A percentile compares a stretch with the other conserved stretches of the same genome.
Evolutionary conservation across 768 basidiomycete genomes (phyloP).

Genomic region (Naematelia encephala): DNA sequence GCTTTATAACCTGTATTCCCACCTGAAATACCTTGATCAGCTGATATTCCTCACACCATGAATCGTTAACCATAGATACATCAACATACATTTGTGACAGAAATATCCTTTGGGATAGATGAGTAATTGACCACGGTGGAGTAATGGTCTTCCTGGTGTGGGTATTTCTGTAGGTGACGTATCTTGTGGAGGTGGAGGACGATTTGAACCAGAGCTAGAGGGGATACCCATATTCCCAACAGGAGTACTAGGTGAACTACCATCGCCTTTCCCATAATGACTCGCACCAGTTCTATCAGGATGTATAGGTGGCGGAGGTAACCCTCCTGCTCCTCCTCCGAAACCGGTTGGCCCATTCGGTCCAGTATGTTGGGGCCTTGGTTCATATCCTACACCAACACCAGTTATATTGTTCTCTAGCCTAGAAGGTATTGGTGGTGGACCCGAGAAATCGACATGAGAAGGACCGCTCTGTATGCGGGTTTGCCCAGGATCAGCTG

Average conservation of each 20-base stretch:
- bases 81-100: slow-evolving; percentile 36
- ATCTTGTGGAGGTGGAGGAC: slow-evolving; percentile 14
- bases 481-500: slow-evolving; percentile 10
- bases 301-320: neutral
- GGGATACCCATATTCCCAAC: slow-evolving; percentile 1
- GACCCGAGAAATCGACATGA: slow-evolving; percentile 42
- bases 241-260: neutral
- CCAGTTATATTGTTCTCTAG: slow-evolving; percentile 32
- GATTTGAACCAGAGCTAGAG: slow-evolving; percentile 6
- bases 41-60: neutral
- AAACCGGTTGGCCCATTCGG: neutral
- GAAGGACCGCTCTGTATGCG: slow-evolving; percentile 30
- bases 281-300: neutral
- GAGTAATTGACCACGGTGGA: slow-evolving; percentile 32
- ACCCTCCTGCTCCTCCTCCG: neutral
- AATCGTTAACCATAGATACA: slow-evolving; percentile 1
- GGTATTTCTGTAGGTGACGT: slow-evolving; percentile 32
- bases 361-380: neutral
- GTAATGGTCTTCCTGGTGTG: slow-evolving; percentile 39
- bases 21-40: slow-evolving; percentile 12
- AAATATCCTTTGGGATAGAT: slow-evolving; percentile 38
- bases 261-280: neutral
- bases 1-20: slow-evolving; percentile 43
- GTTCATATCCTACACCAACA: slow-evolving; percentile 37
- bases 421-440: slow-evolving; percentile 33